Evolutionary conservation across 768 basidiomycete genomes (phyloP).

Genomic region (Boletus fagicola): DNA sequence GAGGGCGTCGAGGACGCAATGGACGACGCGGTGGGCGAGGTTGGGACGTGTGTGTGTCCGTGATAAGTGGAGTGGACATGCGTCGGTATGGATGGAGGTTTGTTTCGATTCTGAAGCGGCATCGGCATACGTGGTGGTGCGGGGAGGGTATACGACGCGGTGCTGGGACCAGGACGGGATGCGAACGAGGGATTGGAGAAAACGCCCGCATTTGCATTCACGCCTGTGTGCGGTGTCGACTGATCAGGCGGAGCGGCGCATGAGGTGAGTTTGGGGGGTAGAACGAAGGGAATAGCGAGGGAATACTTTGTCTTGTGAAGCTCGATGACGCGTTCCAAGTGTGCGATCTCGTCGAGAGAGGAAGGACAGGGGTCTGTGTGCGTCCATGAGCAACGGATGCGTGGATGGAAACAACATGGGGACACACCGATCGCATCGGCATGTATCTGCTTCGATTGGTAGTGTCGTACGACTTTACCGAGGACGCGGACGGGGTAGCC

Average conservation of each 20-base stretch:
- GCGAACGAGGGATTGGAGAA: constrained; percentile 17
- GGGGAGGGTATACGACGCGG: constrained; percentile 8
- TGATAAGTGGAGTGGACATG: background rate
- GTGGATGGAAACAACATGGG: background rate
- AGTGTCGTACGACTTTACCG: constrained; percentile 44
- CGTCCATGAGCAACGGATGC: background rate
- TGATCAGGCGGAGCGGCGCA: background rate
- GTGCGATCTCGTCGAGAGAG: constrained; percentile 57
- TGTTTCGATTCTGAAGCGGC: constrained; percentile 12
- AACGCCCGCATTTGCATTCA: constrained; percentile 1
- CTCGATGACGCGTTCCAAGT: constrained; percentile 50
- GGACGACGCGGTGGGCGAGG: constrained; percentile 24
- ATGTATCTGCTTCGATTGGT: constrained; percentile 45
- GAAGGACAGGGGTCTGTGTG: constrained; percentile 45
- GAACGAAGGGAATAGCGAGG: constrained; percentile 46
- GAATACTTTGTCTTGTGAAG: constrained; percentile 57
- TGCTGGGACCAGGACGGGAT: background rate
- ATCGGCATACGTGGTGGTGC: constrained; percentile 12
- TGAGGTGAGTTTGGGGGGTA: constrained; percentile 22
- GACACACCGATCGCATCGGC: constrained; percentile 52
- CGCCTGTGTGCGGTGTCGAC: background rate
- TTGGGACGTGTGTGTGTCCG: constrained; percentile 7
- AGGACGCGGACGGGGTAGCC: constrained; percentile 47
- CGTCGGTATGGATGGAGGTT: background rate
- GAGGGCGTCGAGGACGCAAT: constrained; percentile 31